Conservation (phyloP, 441 rosid species). For the Erysimum cheiri region DNA sequence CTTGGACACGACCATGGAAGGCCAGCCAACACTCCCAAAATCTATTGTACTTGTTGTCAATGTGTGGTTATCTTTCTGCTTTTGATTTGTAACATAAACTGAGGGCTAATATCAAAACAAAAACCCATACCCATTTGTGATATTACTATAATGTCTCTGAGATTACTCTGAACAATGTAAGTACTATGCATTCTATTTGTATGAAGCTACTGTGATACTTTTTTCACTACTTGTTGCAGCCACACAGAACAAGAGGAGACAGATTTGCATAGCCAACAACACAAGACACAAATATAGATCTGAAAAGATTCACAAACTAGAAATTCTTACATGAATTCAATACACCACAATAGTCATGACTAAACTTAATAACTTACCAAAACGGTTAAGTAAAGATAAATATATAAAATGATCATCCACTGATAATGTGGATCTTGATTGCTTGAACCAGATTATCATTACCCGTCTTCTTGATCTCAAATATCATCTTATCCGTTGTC, state of each 20-base stretch:
- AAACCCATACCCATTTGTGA: constrained; percentile 31
- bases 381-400: background rate
- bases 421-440: constrained; percentile 30
- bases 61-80: constrained; percentile 24
- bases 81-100: constrained; percentile 37
- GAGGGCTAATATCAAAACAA: constrained; percentile 32
- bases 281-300: background rate
- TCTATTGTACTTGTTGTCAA: constrained; percentile 17
- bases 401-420: constrained; percentile 5
- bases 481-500: constrained; percentile 23
- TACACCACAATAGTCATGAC: background rate
- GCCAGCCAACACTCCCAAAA: constrained; percentile 5
- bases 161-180: constrained; percentile 20
- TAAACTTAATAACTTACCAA: background rate
- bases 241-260: background rate
- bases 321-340: background rate
- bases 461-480: constrained; percentile 21
- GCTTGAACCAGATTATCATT: constrained; percentile 33
- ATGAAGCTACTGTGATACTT: constrained; percentile 13
- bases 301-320: background rate
- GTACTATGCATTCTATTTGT: constrained; percentile 23
- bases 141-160: constrained; percentile 16
- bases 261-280: background rate
- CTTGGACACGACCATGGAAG: constrained; percentile 28
- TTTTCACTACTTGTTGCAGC: constrained; percentile 10